Conservation (phyloP, 2,329 filamentous ascomycete species). For the Coniochaeta prunicola region DNA sequence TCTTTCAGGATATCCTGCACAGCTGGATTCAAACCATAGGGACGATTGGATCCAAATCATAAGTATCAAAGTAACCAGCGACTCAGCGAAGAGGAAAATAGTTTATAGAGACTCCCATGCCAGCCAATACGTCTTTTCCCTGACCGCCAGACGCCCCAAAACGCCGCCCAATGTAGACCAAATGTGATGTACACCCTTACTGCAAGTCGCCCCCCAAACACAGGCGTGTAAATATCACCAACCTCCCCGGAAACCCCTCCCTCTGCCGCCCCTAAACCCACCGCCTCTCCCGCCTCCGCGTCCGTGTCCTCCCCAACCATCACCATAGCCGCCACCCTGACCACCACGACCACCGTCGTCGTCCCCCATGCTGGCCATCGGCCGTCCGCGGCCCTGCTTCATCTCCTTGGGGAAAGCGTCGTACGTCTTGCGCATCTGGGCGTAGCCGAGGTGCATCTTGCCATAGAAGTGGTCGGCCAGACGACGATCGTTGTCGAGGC, state of each 20-base stretch:
- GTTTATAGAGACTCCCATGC: neutral
- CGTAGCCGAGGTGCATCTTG: constrained; percentile 98
- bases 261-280: constrained; percentile 25
- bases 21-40: too few relatives aligned
- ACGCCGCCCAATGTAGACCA: constrained; percentile 3
- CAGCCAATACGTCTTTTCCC: neutral
- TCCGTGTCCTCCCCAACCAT: constrained; percentile 33
- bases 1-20: neutral
- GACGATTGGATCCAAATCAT: neutral
- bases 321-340: constrained; percentile 9
- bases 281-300: constrained; percentile 43
- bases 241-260: constrained; percentile 41
- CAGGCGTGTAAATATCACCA: constrained; percentile 26
- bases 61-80: neutral
- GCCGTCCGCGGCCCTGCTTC: constrained; percentile 54
- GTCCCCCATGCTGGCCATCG: constrained; percentile 37
- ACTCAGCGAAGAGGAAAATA: neutral
- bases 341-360: constrained; percentile 18
- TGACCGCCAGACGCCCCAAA: constrained; percentile 2
- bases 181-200: neutral
- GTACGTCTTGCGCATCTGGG: constrained; percentile 93
- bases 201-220: neutral
- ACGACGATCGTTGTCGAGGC: constrained; percentile 88
- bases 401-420: constrained; percentile 83
- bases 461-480: constrained; percentile 97